Evolutionary conservation across 306 rosid genomes (phyloP), one percentile per base, ranked within the genome.

Genomic region (Sesbania bispinosa): DNA sequence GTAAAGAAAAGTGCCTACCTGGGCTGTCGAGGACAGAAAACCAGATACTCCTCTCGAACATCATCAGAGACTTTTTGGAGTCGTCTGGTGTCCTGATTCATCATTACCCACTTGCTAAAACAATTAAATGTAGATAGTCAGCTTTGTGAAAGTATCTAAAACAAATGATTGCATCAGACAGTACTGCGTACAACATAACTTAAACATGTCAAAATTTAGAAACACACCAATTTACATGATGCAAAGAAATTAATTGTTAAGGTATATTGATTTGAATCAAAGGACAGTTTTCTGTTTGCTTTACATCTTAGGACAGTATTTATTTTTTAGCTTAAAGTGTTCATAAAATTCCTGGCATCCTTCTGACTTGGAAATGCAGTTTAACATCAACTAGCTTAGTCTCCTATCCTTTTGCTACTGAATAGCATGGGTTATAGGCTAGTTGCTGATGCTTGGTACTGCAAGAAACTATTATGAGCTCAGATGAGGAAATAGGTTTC

Each of bases 21-120:
- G 47, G 79, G 87, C 30, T 90, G 92, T 19, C 81, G 83, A 14
- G 96, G 97, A 71, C 97, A 88, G 75, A 64, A 88, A 35, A 88
- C 72, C 48, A 94, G 70, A 73, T 73, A 74, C 81, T 94, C 99
- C 8, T 94, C 91, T 6, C 95, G 85, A 51, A 94, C 86, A 32
- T 89, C 99, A 57, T 89, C 99, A 3, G 77, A 79, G 13, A 91
- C 88, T 76, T 91, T 94, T 79, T 91, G 97, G 52, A 91, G 90
- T 53, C 97, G 80, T 81, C 99, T 82, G 9, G 96, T 91, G 79
- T 94, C 91, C 77, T 88, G 77, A 67, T 89, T 94, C 99, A 91
- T 91, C 99, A 91, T 91, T 78, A 91, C 77, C 99, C 99, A 94
- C 83, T 94, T 94, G 81, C 99, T 94, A 81, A 77, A 87, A 85